Evolutionary conservation across 805 yeast species (phyloP).

Genomic region (Torulaspora microellipsoides): DNA sequence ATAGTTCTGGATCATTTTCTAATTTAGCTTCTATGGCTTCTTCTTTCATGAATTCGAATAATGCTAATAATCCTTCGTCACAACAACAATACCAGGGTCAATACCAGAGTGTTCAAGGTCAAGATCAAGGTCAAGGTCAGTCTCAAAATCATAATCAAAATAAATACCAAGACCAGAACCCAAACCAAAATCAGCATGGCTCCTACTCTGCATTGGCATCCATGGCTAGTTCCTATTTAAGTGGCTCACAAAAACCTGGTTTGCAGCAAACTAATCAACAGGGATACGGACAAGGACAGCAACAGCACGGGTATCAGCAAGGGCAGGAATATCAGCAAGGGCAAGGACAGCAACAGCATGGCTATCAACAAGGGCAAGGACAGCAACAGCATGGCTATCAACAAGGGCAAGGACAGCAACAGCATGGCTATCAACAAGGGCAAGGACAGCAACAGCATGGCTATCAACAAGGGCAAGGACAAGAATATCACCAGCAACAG

Average conservation of each 20-base stretch:
- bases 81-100: constrained; percentile 1
- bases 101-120: background rate
- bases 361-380: constrained; percentile 6
- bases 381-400: constrained; percentile 8
- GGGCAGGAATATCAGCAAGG: constrained; percentile 8
- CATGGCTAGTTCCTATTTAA: constrained; percentile 11
- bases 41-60: constrained; percentile 10
- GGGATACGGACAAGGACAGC: constrained; percentile 3
- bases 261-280: background rate
- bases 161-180: constrained; percentile 2
- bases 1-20: constrained; percentile 16
- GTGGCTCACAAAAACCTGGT: constrained; percentile 4
- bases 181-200: constrained; percentile 4
- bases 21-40: constrained; percentile 22
- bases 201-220: constrained; percentile 8
- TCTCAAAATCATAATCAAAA: constrained; percentile 1
- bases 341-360: constrained; percentile 6
- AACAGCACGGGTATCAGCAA: constrained; percentile 2
- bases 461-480: constrained; percentile 2
- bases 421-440: background rate
- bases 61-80: background rate
- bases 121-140: constrained; percentile 4
- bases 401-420: constrained; percentile 2
- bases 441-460: constrained; percentile 6
- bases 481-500: constrained; percentile 1